phyloP scores from a whole-genome alignment of 768 basidiomycete species.

The Suillus weaverae region DNA sequence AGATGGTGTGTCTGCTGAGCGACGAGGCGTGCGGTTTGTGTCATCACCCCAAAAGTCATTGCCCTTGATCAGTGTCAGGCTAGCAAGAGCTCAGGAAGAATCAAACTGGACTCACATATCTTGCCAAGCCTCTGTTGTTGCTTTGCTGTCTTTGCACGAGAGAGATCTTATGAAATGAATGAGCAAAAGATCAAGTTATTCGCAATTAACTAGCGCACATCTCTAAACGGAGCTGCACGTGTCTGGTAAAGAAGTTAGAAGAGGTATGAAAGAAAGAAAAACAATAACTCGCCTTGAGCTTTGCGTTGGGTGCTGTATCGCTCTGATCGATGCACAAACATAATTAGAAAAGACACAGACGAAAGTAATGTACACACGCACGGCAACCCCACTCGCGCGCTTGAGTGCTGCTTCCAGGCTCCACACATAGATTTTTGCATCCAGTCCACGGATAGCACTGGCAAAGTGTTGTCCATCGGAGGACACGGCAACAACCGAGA shows the following conservation, averaged over 20 bases:
- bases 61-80: background rate
- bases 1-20: background rate
- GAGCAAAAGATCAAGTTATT: background rate
- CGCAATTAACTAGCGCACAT: background rate
- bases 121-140: background rate
- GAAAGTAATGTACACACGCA: background rate
- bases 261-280: background rate
- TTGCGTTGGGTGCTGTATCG: too few relatives aligned
- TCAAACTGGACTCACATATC: background rate
- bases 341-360: background rate
- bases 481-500: slow-evolving; percentile 74
- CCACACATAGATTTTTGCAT: slow-evolving; percentile 79
- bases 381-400: background rate
- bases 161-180: background rate
- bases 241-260: background rate
- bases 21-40: background rate
- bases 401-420: slow-evolving; percentile 46
- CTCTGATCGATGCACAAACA: background rate
- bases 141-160: background rate
- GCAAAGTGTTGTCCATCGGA: slow-evolving; percentile 78
- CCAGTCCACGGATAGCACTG: slow-evolving; percentile 64
- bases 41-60: background rate
- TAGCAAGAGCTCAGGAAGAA: background rate
- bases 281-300: background rate
- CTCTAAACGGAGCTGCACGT: background rate